These are phyloP conservation scores for Raffaelea deltoideospora DNA, from an alignment of 2,329 filamentous ascomycete species.

Conservation along the genomic window DNA sequence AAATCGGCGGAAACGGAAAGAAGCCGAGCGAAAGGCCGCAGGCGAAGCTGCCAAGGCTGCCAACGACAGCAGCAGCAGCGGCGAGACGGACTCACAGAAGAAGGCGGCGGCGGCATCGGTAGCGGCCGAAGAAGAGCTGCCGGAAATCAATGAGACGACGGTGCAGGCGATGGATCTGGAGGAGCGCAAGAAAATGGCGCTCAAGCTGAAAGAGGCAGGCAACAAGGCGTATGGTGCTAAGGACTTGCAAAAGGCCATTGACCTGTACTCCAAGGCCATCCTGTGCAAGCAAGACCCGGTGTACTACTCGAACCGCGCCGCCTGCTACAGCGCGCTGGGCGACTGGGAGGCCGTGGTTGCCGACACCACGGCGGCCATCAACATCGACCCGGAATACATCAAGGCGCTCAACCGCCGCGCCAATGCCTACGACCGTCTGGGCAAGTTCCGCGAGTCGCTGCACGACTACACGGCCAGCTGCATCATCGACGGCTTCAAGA, in stretches of 20 bases:
- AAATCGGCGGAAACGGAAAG: constrained; percentile 77
- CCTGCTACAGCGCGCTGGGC: constrained; percentile 86
- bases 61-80: constrained; percentile 12
- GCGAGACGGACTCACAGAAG: constrained; percentile 4
- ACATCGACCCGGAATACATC: constrained; percentile 87
- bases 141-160: constrained; percentile 46
- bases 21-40: constrained; percentile 41
- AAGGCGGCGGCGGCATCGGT: constrained; percentile 34
- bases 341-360: constrained; percentile 95
- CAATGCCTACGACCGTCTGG: constrained; percentile 89
- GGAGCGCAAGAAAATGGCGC: constrained; percentile 73
- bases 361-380: constrained; percentile 88
- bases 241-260: constrained; percentile 85
- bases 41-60: constrained; percentile 39
- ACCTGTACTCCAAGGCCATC: constrained; percentile 89
- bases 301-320: constrained; percentile 97
- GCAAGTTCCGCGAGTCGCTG: constrained; percentile 82
- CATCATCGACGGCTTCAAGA: constrained; percentile 96
- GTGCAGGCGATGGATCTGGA: constrained; percentile 37
- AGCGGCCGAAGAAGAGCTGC: constrained; percentile 46
- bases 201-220: constrained; percentile 83
- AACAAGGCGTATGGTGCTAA: constrained; percentile 95
- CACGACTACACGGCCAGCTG: constrained; percentile 97
- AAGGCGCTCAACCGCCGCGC: constrained; percentile 95
- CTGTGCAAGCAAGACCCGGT: constrained; percentile 94